A percentile compares a stretch with the other conserved stretches of the same genome.
Conservation (phyloP, 805 yeast genomes). For the Starmerella vitae region DNA sequence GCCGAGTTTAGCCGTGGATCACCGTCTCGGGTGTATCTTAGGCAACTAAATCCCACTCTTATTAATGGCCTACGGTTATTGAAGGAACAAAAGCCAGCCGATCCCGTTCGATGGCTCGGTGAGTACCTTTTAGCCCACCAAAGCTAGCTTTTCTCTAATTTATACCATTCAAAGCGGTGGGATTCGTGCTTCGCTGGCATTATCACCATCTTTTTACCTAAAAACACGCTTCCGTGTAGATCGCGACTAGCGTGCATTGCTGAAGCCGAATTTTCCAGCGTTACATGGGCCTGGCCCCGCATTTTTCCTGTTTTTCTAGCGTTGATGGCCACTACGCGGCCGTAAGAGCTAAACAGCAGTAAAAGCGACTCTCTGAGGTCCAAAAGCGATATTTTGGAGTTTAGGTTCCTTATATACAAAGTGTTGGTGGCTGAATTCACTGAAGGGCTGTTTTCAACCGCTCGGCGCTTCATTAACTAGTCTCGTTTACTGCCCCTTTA, state of each 20-base stretch:
- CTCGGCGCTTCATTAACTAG: too few species aligned
- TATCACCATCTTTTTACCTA: constrained; percentile 28
- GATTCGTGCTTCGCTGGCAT: constrained; percentile 25
- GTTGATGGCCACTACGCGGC: constrained; percentile 28
- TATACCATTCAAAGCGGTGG: constrained; percentile 4
- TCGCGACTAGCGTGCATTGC: constrained; percentile 26
- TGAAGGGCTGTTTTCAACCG: too few species aligned
- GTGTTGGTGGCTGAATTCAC: too few species aligned
- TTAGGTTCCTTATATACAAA: constrained; percentile 29
- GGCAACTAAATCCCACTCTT: constrained; percentile 48
- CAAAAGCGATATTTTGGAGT: constrained; percentile 27
- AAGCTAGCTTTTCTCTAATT: too few species aligned
- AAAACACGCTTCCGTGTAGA: constrained; percentile 24
- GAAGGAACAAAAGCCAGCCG: constrained; percentile 29
- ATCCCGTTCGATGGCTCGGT: constrained; percentile 21
- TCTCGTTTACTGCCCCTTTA: too few species aligned
- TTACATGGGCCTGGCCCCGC: constrained; percentile 35
- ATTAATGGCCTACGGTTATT: constrained; percentile 50
- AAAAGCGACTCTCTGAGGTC: constrained; percentile 28
- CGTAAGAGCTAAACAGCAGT: constrained; percentile 29
- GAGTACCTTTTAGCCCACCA: constrained; percentile 13
- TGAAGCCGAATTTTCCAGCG: constrained; percentile 22
- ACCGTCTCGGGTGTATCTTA: constrained; percentile 54
- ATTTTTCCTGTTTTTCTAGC: constrained; percentile 28
- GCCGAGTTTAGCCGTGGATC: constrained; percentile 64